phyloP scores from a whole-genome alignment of 345 rosid species.

The Leavenworthia alabamica region DNA sequence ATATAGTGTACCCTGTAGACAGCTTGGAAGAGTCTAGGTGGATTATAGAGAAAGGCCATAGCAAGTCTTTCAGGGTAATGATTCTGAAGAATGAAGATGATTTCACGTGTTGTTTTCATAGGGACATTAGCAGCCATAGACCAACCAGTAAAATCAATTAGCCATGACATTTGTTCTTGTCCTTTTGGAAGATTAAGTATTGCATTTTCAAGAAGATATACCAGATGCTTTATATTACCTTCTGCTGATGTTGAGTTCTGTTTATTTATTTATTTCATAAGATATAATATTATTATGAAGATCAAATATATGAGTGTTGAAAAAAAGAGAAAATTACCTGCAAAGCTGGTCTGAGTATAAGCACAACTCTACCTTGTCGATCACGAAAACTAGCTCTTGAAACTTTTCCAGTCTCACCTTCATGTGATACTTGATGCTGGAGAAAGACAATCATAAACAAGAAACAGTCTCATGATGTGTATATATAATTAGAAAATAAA shows the following conservation, averaged over 20 bases:
- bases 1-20: conserved; percentile 81
- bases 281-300: too few species aligned
- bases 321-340: too few species aligned
- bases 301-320: too few species aligned
- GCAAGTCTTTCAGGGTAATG: conserved; percentile 96
- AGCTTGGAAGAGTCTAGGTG: conserved; percentile 80
- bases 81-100: conserved; percentile 58
- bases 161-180: conserved; percentile 86
- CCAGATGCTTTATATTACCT: conserved; percentile 67
- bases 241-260: conserved; percentile 76
- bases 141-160: conserved; percentile 91
- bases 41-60: conserved; percentile 66
- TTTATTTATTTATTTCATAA: too few species aligned
- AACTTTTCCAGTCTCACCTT: conserved; percentile 88
- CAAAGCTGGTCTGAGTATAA: conserved; percentile 87
- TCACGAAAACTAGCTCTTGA: conserved; percentile 80
- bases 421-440: conserved; percentile 74
- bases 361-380: conserved; percentile 67
- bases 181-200: conserved; percentile 72
- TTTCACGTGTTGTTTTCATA: conserved; percentile 63
- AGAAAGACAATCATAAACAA: not conserved
- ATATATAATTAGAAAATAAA: too few species aligned
- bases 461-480: too few species aligned
- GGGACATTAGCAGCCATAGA: conserved; percentile 41
- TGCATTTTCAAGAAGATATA: conserved; percentile 82